Evolutionary conservation across 495 filamentous ascomycete species (phyloP).

Genomic region (Pseudomonodictys pantanalensis): DNA sequence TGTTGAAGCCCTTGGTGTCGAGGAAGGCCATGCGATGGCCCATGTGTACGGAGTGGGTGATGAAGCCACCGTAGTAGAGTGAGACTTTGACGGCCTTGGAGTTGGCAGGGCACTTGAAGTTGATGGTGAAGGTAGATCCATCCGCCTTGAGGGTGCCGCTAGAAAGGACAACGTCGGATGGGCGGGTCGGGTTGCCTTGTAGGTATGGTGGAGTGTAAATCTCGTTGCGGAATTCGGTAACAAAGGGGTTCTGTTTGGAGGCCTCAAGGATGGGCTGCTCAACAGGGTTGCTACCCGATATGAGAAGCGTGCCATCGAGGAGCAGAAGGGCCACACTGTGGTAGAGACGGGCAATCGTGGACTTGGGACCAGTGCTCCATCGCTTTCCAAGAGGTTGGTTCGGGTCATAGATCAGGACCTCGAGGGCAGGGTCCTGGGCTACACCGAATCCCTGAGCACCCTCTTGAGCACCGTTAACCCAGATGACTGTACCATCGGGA

Average conservation of each 20-base stretch:
- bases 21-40: constrained; percentile 58
- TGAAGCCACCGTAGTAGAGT: constrained; percentile 60
- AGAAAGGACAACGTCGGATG: constrained; percentile 47
- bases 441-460: constrained; percentile 62
- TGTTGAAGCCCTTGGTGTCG: constrained; percentile 50
- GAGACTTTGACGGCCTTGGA: constrained; percentile 48
- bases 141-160: constrained; percentile 44
- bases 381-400: constrained; percentile 49
- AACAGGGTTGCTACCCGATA: constrained; percentile 59
- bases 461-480: constrained; percentile 55
- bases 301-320: constrained; percentile 57
- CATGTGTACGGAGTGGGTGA: constrained; percentile 63
- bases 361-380: constrained; percentile 50
- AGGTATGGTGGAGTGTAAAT: constrained; percentile 62
- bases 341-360: constrained; percentile 56
- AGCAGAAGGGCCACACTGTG: constrained; percentile 57
- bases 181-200: constrained; percentile 50
- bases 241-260: constrained; percentile 46
- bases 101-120: constrained; percentile 46
- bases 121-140: constrained; percentile 47
- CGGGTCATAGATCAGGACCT: constrained; percentile 59
- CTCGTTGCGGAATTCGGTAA: constrained; percentile 61
- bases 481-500: constrained; percentile 60
- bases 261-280: constrained; percentile 52
- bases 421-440: constrained; percentile 51